Percentiles rank a stretch among this genome's conserved stretches.
Evolutionary conservation across 2,329 filamentous ascomycete species (phyloP).

Genomic region (Triangularia verruculosa): DNA sequence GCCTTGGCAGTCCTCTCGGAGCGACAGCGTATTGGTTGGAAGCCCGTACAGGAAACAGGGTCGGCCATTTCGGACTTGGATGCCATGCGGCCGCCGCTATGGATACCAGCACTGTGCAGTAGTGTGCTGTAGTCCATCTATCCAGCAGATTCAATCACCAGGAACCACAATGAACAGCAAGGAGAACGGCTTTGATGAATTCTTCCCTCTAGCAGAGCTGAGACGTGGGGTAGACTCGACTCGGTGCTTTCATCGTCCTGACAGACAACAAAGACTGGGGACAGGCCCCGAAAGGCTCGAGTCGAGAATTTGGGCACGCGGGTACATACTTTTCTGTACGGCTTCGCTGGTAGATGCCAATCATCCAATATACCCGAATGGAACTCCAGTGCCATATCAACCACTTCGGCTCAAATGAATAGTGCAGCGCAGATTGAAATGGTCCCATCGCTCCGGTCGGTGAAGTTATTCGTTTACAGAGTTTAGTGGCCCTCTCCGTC

Average conservation of each 20-base stretch:
- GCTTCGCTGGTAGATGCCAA: background rate
- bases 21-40: background rate
- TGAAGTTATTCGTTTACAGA: background rate
- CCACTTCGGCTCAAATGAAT: slow-evolving; percentile 1
- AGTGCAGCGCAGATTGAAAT: background rate
- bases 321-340: background rate
- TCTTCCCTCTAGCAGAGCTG: background rate
- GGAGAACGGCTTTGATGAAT: background rate
- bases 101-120: background rate
- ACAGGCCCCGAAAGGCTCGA: background rate
- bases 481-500: background rate
- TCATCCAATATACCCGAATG: slow-evolving; percentile 2
- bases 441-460: background rate
- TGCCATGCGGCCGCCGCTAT: background rate
- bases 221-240: background rate
- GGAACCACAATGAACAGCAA: background rate
- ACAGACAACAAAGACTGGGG: background rate
- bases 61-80: slow-evolving; percentile 1
- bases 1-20: background rate
- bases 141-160: background rate
- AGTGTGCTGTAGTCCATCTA: background rate
- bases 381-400: slow-evolving; percentile 1
- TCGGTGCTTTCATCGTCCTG: background rate
- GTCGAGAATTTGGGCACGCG: background rate
- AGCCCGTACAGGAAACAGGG: background rate